A percentile compares a stretch with the other conserved stretches of the same genome.
Evolutionary conservation across 768 basidiomycete genomes (phyloP).

Genomic region (Amanita molliuscula): DNA sequence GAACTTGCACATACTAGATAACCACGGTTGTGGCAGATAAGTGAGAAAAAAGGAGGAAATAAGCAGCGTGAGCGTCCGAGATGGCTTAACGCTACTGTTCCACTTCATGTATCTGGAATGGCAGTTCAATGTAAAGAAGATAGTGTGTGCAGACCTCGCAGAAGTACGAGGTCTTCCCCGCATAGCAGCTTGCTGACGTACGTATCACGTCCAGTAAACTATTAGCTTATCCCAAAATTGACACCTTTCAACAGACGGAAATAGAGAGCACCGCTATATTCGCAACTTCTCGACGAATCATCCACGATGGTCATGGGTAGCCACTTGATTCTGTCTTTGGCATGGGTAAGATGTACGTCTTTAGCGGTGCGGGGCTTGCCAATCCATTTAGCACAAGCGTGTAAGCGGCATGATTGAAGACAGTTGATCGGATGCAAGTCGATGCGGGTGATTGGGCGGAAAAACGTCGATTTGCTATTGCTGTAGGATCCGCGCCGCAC

Average conservation of each 20-base stretch:
- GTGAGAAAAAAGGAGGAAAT: neutral
- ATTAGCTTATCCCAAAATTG: neutral
- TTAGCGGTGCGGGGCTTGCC: neutral
- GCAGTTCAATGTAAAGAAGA: slow-evolving; percentile 11
- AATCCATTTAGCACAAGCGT: neutral
- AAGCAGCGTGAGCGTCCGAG: neutral
- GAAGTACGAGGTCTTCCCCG: slow-evolving; percentile 12
- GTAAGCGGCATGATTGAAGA: no score
- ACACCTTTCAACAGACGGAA: slow-evolving; percentile 3
- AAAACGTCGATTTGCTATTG: no score
- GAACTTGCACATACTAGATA: no score
- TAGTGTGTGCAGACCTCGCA: no score
- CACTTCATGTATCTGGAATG: slow-evolving; percentile 12
- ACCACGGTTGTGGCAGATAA: no score
- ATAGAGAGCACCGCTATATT: slow-evolving; percentile 10
- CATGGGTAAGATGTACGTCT: neutral
- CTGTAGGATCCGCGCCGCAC: no score
- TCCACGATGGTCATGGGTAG: slow-evolving; percentile 8
- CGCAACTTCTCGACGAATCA: slow-evolving; percentile 11
- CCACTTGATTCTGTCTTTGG: neutral
- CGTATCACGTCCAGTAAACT: neutral
- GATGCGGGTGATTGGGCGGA: no score
- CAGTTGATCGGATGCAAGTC: no score
- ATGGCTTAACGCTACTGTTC: slow-evolving; percentile 10
- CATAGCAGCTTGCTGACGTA: slow-evolving; percentile 14